Percentiles rank a stretch among this genome's conserved stretches.
Evolutionary conservation across 1,284 basidiomycete genomes (phyloP).

Genomic region (Heimioporus retisporus): DNA sequence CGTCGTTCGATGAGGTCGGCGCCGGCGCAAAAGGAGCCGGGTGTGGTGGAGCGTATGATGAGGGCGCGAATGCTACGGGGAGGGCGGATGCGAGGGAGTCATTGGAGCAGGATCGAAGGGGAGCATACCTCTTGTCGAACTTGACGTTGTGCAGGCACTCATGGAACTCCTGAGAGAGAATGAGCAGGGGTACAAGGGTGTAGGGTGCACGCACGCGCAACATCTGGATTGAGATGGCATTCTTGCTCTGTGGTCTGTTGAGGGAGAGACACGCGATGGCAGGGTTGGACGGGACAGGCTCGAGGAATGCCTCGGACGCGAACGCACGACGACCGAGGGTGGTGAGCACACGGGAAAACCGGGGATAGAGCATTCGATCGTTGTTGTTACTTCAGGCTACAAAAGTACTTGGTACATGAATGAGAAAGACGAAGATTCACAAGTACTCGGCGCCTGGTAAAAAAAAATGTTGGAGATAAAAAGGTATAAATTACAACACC

Average conservation of each 20-base stretch:
- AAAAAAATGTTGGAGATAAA: too few species aligned
- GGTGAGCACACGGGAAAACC: background rate
- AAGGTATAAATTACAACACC: background rate
- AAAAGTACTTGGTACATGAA: too few species aligned
- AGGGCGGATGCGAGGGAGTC: slow-evolving; percentile 10
- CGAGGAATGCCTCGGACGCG: slow-evolving; percentile 66
- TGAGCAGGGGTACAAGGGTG: too few species aligned
- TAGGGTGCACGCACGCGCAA: slow-evolving; percentile 67
- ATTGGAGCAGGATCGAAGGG: background rate
- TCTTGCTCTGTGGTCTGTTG: slow-evolving; percentile 88
- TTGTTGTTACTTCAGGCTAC: too few species aligned
- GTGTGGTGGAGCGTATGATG: slow-evolving; percentile 79
- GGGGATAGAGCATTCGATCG: background rate
- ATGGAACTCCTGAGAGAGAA: slow-evolving; percentile 69
- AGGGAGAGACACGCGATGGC: slow-evolving; percentile 77
- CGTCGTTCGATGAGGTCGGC: slow-evolving; percentile 92
- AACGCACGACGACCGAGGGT: slow-evolving; percentile 17
- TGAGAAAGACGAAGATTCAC: too few species aligned
- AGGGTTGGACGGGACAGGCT: slow-evolving; percentile 55
- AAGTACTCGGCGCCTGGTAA: too few species aligned
- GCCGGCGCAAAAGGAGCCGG: slow-evolving; percentile 92
- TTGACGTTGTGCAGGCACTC: slow-evolving; percentile 76
- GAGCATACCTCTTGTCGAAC: slow-evolving; percentile 71
- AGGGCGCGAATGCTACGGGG: slow-evolving; percentile 74
- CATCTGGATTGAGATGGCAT: slow-evolving; percentile 87